Percentiles rank a stretch among this genome's conserved stretches.
These are phyloP conservation scores for Entomortierella chlamydospora DNA, from an alignment of 192 early-diverging fungal genomes.

Conservation along the genomic window DNA sequence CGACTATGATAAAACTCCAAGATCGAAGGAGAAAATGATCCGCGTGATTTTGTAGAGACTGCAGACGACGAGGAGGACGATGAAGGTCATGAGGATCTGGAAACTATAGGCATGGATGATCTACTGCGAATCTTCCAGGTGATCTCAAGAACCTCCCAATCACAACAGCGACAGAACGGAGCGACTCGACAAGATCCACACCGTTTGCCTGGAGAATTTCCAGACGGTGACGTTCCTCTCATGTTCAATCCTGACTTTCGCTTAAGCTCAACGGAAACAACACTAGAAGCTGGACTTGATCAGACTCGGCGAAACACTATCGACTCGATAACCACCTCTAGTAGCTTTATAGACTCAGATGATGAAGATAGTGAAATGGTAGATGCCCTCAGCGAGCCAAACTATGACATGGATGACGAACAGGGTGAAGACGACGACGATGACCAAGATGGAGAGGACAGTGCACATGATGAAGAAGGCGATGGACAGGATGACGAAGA, in stretches of 20 bases:
- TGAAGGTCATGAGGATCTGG: constrained; percentile 12
- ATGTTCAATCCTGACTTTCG: neutral
- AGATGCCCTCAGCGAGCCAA: neutral
- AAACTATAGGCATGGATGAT: constrained; percentile 10
- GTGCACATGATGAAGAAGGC: constrained; percentile 1
- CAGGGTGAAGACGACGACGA: neutral
- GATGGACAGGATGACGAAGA: neutral
- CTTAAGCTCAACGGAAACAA: neutral
- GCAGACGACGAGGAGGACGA: constrained; percentile 13
- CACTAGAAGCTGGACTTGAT: neutral
- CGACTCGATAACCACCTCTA: neutral
- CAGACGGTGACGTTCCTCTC: constrained; percentile 1
- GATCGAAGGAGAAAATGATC: constrained; percentile 47
- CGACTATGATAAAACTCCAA: too few species aligned
- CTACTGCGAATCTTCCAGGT: constrained; percentile 19
- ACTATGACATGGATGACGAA: neutral
- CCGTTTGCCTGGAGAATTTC: constrained; percentile 20
- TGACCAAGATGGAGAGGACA: neutral
- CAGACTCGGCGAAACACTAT: neutral
- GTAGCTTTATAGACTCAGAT: neutral
- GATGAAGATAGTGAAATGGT: constrained; percentile 24
- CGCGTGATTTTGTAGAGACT: constrained; percentile 24
- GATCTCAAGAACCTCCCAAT: neutral
- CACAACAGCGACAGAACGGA: constrained; percentile 14
- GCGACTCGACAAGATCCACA: too few species aligned